Percentiles rank a stretch among this genome's conserved stretches.
Evolutionary conservation across 768 basidiomycete species (phyloP).

Genomic region (Leucocoprinus sp.): DNA sequence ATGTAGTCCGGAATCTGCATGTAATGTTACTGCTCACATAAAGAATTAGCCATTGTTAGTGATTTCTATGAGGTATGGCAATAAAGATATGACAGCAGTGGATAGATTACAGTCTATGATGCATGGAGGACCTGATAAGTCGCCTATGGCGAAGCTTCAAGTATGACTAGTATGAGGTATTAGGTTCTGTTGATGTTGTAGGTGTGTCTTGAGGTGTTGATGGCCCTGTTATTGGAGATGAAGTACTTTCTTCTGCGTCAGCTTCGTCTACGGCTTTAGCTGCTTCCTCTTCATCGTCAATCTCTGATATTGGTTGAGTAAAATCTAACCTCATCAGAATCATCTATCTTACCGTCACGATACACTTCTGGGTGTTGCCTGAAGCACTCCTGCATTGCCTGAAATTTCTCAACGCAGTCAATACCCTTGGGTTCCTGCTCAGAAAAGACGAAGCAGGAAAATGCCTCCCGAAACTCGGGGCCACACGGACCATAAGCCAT

Average conservation of each 20-base stretch:
- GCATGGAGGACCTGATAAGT: neutral
- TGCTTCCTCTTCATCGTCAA: constrained; percentile 52
- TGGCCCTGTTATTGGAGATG: constrained; percentile 8
- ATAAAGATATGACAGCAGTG: constrained; percentile 3
- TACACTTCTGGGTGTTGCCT: constrained; percentile 94
- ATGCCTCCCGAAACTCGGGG: constrained; percentile 85
- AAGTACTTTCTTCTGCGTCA: constrained; percentile 5
- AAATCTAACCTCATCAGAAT: neutral
- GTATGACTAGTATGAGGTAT: neutral
- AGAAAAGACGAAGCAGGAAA: constrained; percentile 93
- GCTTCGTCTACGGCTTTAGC: constrained; percentile 11
- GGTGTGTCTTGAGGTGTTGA: neutral
- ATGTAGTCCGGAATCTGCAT: neutral
- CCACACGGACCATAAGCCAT: constrained; percentile 99
- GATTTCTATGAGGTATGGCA: neutral
- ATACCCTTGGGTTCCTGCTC: constrained; percentile 96
- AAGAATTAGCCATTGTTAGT: constrained; percentile 9
- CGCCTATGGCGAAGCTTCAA: neutral
- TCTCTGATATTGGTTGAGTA: constrained; percentile 51
- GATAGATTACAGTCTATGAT: neutral
- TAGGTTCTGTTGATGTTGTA: neutral
- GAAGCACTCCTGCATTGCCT: constrained; percentile 97
- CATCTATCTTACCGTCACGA: constrained; percentile 64
- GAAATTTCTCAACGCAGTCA: constrained; percentile 96
- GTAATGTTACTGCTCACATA: constrained; percentile 14